Base-by-base conservation (phyloP, 108 stramenopile species). In the Cyclostephanos invisitatus region DNA sequence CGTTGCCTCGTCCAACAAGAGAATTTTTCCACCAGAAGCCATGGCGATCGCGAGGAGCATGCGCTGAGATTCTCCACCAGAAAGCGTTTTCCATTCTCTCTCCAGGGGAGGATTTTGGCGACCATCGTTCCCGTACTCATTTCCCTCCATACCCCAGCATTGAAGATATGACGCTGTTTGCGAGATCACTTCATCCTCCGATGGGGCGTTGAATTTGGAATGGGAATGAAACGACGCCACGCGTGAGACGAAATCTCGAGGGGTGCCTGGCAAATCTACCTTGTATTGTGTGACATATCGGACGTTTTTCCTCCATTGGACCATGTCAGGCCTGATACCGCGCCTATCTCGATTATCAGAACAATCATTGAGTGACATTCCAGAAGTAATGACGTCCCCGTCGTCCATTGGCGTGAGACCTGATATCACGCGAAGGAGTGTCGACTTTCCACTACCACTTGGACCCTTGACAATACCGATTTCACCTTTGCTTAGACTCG, bases 11-110 rank as follows among this genome's bases (percentile, higher is more conserved):
- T 81, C 80, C 22, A 88, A 51, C 20, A 92, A 51, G 11, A 92
- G 48, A 7, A 92, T 83, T 55, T 68, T 55, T 0, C 89, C 88
- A 20, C 65, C 25, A 7, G 82, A 66, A 5, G 91, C 75, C 18
- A 96, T 61, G 12, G 93, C 89, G 12, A 94, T 85, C 0, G 96
- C 93, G 63, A 94, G 67, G 14, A 84, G 54, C 32, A 86, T 72
- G n/a, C 93, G 77, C 70, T 96, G 96, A n/a, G 83, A 81, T 79
- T 94, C 91, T 35, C 92, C 95, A 2, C 95, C 95, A 3, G 88
- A 89, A 3, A 96, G 80, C 22, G 78, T 82, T 40, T 83, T 80
- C 94, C 92, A 94, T 5, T 76, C 71, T 60, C 81, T 78, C 47
- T 89, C 85, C 15, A 86, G 38, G 18, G 20, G 62, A 37, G 56